Conservation (phyloP, 129 eudicot genomes). For the Chrysanthemum seticuspe region DNA sequence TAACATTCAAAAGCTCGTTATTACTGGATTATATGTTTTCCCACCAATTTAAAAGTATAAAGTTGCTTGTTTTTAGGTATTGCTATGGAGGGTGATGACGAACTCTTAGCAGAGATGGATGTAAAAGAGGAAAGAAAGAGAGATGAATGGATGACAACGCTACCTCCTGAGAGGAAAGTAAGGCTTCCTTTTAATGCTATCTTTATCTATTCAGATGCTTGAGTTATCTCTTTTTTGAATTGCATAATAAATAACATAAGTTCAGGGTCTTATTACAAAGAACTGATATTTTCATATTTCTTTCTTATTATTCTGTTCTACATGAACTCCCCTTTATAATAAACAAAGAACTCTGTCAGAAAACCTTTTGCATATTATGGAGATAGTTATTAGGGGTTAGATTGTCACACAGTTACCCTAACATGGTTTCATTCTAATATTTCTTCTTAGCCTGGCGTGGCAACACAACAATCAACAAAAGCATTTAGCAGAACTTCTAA, state of each 20-base stretch:
- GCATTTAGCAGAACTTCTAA: slow-evolving; percentile 62
- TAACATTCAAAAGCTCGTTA: not conserved
- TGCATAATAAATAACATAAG: not conserved
- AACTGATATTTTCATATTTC: slow-evolving; percentile 3
- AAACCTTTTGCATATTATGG: too few relatives aligned
- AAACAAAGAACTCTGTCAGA: too few relatives aligned
- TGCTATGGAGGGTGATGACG: slow-evolving; percentile 95
- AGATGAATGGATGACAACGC: slow-evolving; percentile 98
- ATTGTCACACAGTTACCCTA: not conserved
- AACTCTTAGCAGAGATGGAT: slow-evolving; percentile 83
- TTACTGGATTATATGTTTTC: not conserved
- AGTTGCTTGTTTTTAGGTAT: slow-evolving; percentile 63
- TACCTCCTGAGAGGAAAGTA: slow-evolving; percentile 95
- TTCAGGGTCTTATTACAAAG: not conserved
- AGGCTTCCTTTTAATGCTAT: slow-evolving; percentile 1
- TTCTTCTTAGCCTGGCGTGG: slow-evolving; percentile 69
- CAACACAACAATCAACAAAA: slow-evolving; percentile 68
- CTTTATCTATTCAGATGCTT: not conserved
- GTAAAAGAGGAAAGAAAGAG: slow-evolving; percentile 63
- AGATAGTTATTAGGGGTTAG: too few relatives aligned
- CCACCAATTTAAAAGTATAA: slow-evolving; percentile 13
- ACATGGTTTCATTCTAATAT: slow-evolving; percentile 1
- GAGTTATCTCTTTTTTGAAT: not conserved
- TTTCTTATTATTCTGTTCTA: slow-evolving; percentile 4
- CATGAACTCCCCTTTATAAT: not conserved